phyloP scores from a whole-genome alignment of 2,329 filamentous ascomycete genomes.

The Fusarium compactum region DNA sequence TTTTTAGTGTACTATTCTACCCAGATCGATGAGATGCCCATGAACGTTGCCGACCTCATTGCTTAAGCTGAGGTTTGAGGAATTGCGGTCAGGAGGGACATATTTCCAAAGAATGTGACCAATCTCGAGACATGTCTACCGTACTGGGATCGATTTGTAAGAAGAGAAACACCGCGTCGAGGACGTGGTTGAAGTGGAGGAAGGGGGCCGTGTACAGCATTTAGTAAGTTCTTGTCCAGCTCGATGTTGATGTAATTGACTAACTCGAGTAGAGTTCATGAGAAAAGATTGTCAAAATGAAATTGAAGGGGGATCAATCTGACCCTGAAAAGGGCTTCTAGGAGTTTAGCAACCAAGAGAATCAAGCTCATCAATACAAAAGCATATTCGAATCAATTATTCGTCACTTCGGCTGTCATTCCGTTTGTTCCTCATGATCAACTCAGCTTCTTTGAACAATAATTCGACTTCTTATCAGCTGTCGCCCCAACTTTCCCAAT shows the following conservation, averaged over 20 bases:
- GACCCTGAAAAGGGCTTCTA: conserved; percentile 8
- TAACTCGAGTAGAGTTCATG: conserved; percentile 6
- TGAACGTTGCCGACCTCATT: conserved; percentile 82
- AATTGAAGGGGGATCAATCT: conserved; percentile 3
- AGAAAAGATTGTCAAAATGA: conserved; percentile 25
- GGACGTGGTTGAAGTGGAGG: conserved; percentile 45
- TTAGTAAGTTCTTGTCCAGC: conserved; percentile 36
- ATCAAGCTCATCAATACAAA: conserved; percentile 7
- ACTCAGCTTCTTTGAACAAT: neutral
- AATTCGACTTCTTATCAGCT: conserved; percentile 1
- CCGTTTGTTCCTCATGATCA: neutral
- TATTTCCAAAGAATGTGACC: neutral
- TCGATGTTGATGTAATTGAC: neutral
- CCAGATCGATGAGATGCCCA: conserved; percentile 98
- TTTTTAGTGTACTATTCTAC: conserved; percentile 88
- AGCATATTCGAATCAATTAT: neutral
- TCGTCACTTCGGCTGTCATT: neutral
- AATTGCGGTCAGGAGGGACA: neutral
- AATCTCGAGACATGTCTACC: neutral
- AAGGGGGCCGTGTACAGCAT: conserved; percentile 46
- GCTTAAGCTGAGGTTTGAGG: conserved; percentile 52
- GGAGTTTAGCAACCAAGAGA: neutral
- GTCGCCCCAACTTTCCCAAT: conserved; percentile 33
- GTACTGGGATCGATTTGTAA: neutral
- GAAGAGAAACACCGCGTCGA: conserved; percentile 28